Base-by-base conservation (phyloP, 106 monocot species). In the Cymbidium sinense region DNA sequence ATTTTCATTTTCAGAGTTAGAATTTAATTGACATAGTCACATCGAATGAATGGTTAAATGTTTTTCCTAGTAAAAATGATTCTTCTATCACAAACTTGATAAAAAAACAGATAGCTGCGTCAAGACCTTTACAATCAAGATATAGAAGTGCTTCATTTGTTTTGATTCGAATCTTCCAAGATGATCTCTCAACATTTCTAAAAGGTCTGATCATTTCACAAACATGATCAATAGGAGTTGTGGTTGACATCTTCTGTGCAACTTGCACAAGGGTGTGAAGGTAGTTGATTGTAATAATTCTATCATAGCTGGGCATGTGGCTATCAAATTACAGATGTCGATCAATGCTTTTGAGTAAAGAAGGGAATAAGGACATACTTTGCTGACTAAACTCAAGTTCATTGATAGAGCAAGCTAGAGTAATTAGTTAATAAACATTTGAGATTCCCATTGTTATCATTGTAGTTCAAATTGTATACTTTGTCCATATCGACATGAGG, bases 271-370 rank as follows among this genome's bases (percentile, higher is more conserved):
- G 84, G 65, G 98, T 85, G 35, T 87, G 94, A 75, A 98, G 88
- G 83, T 94, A 98, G 75, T 86, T 92, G 81, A 98, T 79, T 17
- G 98, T 88, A 82, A 98, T 78, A 36, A 94, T 86, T 72, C 92
- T 88, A 86, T 92, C 90, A 76, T 90, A 87, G 54, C 94, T 86
- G 36, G 92, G 94, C 98, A 94, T 94, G 37, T 90, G 85, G 54
- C 98, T 98, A 83, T 99, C 99, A 86, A 93, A 89, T 81, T 95
- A 92, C 77, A 99, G 79, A 17, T 95, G 87, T 47, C 86, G 88
- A 83, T 99, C 99, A 44, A 99, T 85, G 50, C 87, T 85, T 73
- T 99, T 95, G 78, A 99, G 90, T 64, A 99, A 90, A 67, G 99
- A 93, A 50, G 90, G 74, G 52, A 99, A 52, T 25, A 92, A 80